Evolutionary conservation across 1,284 basidiomycete species (phyloP).

Genomic region (Malassezia restricta): DNA sequence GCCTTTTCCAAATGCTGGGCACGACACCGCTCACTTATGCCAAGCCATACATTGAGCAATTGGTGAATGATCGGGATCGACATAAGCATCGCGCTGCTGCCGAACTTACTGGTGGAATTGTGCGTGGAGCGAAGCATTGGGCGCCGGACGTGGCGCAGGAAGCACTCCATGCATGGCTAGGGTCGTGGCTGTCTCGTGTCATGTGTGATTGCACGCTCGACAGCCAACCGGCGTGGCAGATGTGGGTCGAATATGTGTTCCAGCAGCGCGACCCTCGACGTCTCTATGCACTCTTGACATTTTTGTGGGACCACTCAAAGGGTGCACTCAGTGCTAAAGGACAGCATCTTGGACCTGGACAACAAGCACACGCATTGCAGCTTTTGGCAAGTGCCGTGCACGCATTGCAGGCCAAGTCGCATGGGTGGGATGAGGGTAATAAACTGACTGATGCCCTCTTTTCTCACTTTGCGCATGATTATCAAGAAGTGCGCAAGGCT

Average conservation of each 20-base stretch:
- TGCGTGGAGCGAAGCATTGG: constrained; percentile 81
- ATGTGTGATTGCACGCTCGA: constrained; percentile 53
- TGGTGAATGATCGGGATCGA: constrained; percentile 60
- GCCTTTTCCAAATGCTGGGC: constrained; percentile 53
- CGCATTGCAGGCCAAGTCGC: constrained; percentile 8
- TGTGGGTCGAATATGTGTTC: constrained; percentile 52
- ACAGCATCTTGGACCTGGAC: neutral
- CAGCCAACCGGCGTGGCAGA: constrained; percentile 48
- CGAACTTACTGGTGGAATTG: constrained; percentile 66
- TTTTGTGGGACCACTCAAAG: constrained; percentile 21
- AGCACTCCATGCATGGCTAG: constrained; percentile 69
- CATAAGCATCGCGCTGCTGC: constrained; percentile 84
- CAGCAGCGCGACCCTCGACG: constrained; percentile 73
- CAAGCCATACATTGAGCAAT: constrained; percentile 38
- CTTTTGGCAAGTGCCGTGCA: constrained; percentile 17
- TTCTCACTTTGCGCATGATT: constrained; percentile 39
- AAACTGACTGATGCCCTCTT: constrained; percentile 34
- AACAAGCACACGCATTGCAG: constrained; percentile 11
- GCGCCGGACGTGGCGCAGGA: constrained; percentile 52
- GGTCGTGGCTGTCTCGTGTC: constrained; percentile 58
- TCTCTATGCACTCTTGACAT: constrained; percentile 63
- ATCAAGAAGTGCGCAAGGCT: constrained; percentile 46
- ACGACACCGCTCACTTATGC: constrained; percentile 53
- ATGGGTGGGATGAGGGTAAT: constrained; percentile 15
- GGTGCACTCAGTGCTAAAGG: constrained; percentile 13